Percentiles rank a stretch among this genome's conserved stretches.
Conservation (phyloP, 2,329 filamentous ascomycete genomes). For the Epichloe hybrida region DNA sequence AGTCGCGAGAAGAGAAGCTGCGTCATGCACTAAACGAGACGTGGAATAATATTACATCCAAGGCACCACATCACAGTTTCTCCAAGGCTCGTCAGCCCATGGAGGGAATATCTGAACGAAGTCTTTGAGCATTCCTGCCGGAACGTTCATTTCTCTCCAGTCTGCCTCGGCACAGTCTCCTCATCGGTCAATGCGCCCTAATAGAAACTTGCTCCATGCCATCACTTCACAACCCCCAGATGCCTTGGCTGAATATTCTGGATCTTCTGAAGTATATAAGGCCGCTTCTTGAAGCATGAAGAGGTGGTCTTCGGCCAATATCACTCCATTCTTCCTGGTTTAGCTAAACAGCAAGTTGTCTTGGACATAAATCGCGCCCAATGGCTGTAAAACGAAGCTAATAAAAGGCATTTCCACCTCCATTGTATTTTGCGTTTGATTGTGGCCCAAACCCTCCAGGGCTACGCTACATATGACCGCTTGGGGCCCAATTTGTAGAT, state of each 20-base stretch:
- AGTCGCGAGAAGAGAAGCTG: background rate
- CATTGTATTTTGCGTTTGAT: too few relatives aligned
- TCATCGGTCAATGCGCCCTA: background rate
- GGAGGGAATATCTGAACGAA: background rate
- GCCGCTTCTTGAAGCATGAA: background rate
- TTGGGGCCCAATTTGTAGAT: background rate
- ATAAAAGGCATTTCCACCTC: background rate
- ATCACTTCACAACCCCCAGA: background rate
- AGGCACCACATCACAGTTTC: background rate
- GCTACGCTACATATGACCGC: background rate
- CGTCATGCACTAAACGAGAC: background rate
- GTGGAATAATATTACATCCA: background rate
- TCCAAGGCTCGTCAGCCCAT: background rate
- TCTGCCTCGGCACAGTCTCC: background rate
- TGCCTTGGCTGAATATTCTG: background rate
- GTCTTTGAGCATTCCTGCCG: background rate
- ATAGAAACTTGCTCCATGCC: background rate
- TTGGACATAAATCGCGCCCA: background rate
- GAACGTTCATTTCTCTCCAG: background rate
- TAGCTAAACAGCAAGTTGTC: background rate
- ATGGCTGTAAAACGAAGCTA: background rate
- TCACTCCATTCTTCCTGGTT: background rate
- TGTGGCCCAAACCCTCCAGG: background rate
- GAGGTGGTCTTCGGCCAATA: background rate
- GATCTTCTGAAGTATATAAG: background rate